Conservation (phyloP, 805 yeast genomes). For the Teunomyces stri region DNA sequence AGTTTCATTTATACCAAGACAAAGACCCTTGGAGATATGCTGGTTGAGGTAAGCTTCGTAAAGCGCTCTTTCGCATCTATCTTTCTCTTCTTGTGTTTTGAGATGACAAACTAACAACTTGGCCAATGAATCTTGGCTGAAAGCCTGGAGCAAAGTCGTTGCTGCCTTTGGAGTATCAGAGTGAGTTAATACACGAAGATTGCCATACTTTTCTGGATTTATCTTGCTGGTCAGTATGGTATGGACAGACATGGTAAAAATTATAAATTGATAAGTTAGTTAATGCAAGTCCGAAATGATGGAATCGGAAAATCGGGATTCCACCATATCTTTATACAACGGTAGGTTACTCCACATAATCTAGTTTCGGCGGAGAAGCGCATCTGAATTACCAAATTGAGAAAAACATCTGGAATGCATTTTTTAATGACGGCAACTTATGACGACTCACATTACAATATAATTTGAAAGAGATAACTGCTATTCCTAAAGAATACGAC, state of each 20-base stretch:
- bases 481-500: too few relatives aligned
- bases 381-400: background rate
- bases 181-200: slow-evolving; percentile 6
- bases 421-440: background rate
- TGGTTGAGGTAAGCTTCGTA: slow-evolving; percentile 52
- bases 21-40: slow-evolving; percentile 50
- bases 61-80: slow-evolving; percentile 34
- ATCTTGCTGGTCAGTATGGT: background rate
- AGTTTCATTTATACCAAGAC: slow-evolving; percentile 48
- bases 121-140: slow-evolving; percentile 35
- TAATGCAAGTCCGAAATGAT: too few relatives aligned
- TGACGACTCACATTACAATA: background rate
- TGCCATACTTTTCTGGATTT: slow-evolving; percentile 7
- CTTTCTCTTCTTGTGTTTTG: slow-evolving; percentile 12
- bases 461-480: too few relatives aligned
- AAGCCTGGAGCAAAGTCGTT: slow-evolving; percentile 33
- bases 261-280: too few relatives aligned
- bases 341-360: background rate
- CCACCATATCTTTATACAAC: background rate
- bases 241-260: slow-evolving; percentile 1
- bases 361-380: background rate
- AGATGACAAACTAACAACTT: slow-evolving; percentile 27
- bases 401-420: background rate
- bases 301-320: too few relatives aligned
- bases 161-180: slow-evolving; percentile 36